Conservation (phyloP, 2,329 filamentous ascomycete species). For the Pestalotiopsis fici region DNA sequence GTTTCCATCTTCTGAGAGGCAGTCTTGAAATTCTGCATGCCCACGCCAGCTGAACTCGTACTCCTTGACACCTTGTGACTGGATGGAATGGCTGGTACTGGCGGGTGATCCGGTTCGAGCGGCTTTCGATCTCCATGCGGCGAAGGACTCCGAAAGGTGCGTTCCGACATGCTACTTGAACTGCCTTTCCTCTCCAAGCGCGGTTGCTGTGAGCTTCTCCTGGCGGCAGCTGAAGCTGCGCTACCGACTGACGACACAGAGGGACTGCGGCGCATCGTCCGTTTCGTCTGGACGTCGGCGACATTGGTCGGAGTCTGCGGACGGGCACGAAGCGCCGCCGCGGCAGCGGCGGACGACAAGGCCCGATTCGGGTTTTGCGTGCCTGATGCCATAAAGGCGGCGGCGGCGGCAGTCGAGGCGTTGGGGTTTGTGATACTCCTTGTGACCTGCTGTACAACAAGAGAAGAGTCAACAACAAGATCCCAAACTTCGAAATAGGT, state of each 20-base stretch:
- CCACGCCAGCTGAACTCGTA: constrained; percentile 41
- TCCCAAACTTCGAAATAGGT: constrained; percentile 16
- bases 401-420: constrained; percentile 80
- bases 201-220: constrained; percentile 38
- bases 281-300: constrained; percentile 83
- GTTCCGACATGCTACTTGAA: constrained; percentile 81
- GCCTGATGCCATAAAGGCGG: constrained; percentile 73
- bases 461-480: constrained; percentile 14
- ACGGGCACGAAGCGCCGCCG: constrained; percentile 78
- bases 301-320: constrained; percentile 79
- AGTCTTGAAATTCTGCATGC: constrained; percentile 50
- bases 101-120: constrained; percentile 57
- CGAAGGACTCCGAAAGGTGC: constrained; percentile 81
- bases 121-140: constrained; percentile 47
- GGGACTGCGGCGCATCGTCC: constrained; percentile 71
- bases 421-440: constrained; percentile 67
- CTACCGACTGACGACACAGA: constrained; percentile 67
- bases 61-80: constrained; percentile 34
- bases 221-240: constrained; percentile 38
- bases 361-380: constrained; percentile 58
- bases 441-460: constrained; percentile 56
- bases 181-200: constrained; percentile 68
- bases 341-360: constrained; percentile 83
- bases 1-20: constrained; percentile 53
- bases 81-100: constrained; percentile 72